Evolutionary conservation across 495 filamentous ascomycete species (phyloP), one percentile per base, ranked within the genome.

Genomic region (Amniculicola lignicola): DNA sequence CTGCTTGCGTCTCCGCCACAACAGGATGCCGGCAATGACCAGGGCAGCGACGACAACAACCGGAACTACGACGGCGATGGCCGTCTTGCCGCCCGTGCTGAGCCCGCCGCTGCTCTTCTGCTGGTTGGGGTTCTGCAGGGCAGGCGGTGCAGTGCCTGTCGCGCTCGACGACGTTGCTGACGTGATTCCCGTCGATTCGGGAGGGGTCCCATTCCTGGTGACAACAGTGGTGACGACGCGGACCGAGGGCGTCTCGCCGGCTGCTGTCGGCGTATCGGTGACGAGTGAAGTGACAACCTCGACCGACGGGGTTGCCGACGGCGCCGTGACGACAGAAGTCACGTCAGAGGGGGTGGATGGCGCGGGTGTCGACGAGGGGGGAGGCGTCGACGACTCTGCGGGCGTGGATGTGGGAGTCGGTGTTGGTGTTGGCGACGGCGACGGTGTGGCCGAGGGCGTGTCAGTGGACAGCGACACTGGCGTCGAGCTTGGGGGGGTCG

Each of bases 11-110:
- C 81, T 89, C 59, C 87, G 82, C 89, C 89, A 98, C 56, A 95
- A 79, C 67, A 85, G 90, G 35, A 97, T 74, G 1, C 84, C 83
- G 3, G 77, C 82, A 24, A 89, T 64, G 10, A 95, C 81, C 35
- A 98, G 76, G 14, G 95, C 66, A 1, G 90, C 92, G 49, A 98
- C 88, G 1, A 87, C 88, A 4, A 82, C 89, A 36, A 98, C 91
- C 1, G 93, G 93, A 2, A 97, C 85, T 5, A 96, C 89, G 0
- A 98, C 93, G 2, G 92, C 94, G 16, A 98, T 82, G 5, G 94
- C 93, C 57, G 93, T 93, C 51, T 79, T 91, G 18, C 83, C 85
- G 37, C 75, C 77, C 27, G 78, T 70, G 14, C 72, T 75, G 3
- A 93, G 75, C 14, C 84, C 80, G 35, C 50, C 45, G 16, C 18